Percentiles rank a stretch among this genome's conserved stretches.
Evolutionary conservation across 106 monocot species (phyloP).

Genomic region (Dioscorea alata): DNA sequence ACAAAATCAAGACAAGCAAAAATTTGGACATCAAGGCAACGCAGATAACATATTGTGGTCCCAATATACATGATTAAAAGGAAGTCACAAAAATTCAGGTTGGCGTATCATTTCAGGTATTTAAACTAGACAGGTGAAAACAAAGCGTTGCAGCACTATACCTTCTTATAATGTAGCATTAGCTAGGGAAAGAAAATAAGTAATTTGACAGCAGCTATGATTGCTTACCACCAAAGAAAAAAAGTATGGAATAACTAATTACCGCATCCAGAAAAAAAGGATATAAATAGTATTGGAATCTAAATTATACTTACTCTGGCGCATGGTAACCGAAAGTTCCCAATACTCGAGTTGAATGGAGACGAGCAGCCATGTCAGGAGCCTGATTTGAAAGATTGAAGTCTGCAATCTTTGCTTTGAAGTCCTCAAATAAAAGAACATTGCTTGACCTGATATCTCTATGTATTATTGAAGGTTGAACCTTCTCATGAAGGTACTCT

Average conservation of each 20-base stretch:
- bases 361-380: conserved; percentile 94
- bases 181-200: neutral
- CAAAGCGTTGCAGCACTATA: neutral
- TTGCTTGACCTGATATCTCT: conserved; percentile 93
- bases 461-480: conserved; percentile 78
- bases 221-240: neutral
- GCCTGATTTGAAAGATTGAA: conserved; percentile 92
- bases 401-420: conserved; percentile 88
- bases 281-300: too few relatives aligned
- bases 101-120: too few relatives aligned
- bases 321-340: conserved; percentile 98
- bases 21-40: too few relatives aligned
- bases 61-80: too few relatives aligned
- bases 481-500: conserved; percentile 94
- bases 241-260: neutral
- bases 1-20: too few relatives aligned
- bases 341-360: conserved; percentile 93
- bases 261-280: neutral
- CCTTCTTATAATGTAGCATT: neutral
- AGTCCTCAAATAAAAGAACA: conserved; percentile 84
- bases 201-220: neutral
- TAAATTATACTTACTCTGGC: conserved; percentile 56
- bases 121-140: neutral
- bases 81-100: too few relatives aligned
- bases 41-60: too few relatives aligned